A percentile compares a stretch with the other conserved stretches of the same genome.
phyloP scores from a whole-genome alignment of 768 basidiomycete genomes.

The Suillus placidus region DNA sequence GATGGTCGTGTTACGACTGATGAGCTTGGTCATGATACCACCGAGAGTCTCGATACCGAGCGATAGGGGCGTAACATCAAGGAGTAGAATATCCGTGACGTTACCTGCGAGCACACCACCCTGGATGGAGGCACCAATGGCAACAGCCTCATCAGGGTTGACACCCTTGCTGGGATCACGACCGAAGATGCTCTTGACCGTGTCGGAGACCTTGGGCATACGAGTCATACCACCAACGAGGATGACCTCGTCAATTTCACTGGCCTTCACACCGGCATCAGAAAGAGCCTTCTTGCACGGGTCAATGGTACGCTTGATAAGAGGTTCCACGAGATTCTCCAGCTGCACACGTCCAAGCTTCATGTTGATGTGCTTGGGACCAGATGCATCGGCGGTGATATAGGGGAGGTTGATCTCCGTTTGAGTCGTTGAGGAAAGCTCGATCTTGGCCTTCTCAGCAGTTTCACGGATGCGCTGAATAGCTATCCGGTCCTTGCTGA shows the following conservation, averaged over 20 bases:
- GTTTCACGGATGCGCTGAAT: constrained; percentile 99
- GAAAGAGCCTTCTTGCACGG: constrained; percentile 97
- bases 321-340: constrained; percentile 78
- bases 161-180: constrained; percentile 98
- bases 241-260: constrained; percentile 95
- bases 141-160: constrained; percentile 99
- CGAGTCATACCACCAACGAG: constrained; percentile 98
- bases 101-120: constrained; percentile 97
- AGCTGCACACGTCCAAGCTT: constrained; percentile 89
- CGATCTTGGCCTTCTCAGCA: constrained; percentile 99
- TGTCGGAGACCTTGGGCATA: constrained; percentile 94
- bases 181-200: constrained; percentile 86
- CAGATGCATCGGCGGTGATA: constrained; percentile 94
- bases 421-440: constrained; percentile 90
- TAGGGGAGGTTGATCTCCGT: constrained; percentile 98
- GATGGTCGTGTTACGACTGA: constrained; percentile 97
- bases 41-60: constrained; percentile 97
- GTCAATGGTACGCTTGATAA: constrained; percentile 88
- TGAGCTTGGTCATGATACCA: constrained; percentile 99
- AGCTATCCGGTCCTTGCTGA: constrained; percentile 89
- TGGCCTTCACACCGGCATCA: constrained; percentile 92
- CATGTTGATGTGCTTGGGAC: constrained; percentile 96
- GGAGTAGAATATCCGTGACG: constrained; percentile 92
- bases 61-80: constrained; percentile 95
- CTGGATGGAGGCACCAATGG: constrained; percentile 97